Evolutionary conservation across 2,329 filamentous ascomycete species (phyloP).

Genomic region (Botrytis squamosa): DNA sequence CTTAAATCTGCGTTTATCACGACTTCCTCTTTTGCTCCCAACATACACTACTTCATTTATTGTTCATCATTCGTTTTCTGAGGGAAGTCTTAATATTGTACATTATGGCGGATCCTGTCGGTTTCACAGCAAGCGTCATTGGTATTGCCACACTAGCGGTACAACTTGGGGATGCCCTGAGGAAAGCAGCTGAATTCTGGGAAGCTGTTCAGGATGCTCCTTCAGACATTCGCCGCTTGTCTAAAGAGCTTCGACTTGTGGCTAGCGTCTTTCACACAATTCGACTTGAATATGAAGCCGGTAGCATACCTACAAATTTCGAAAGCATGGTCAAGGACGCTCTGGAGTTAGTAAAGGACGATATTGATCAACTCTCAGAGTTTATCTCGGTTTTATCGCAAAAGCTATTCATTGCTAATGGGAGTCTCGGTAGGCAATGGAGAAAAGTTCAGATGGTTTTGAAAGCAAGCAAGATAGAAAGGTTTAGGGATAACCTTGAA

Average conservation of each 20-base stretch:
- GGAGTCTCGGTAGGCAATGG: slow-evolving; percentile 18
- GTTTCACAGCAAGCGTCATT: slow-evolving; percentile 23
- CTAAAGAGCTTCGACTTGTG: slow-evolving; percentile 18
- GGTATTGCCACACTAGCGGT: slow-evolving; percentile 23
- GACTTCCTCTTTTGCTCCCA: not conserved
- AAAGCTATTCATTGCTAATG: not conserved
- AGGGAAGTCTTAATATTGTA: not conserved
- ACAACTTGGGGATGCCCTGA: slow-evolving; percentile 19
- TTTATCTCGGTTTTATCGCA: slow-evolving; percentile 10
- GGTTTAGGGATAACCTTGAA: slow-evolving; percentile 16
- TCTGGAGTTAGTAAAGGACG: slow-evolving; percentile 15
- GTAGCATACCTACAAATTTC: not conserved
- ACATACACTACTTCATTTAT: too few species aligned
- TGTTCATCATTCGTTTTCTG: not conserved
- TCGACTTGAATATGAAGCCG: not conserved
- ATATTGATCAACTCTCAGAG: slow-evolving; percentile 17
- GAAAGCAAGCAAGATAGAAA: slow-evolving; percentile 22
- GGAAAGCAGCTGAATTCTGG: slow-evolving; percentile 23
- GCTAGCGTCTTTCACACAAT: slow-evolving; percentile 19
- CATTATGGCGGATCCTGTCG: not conserved
- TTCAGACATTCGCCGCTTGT: slow-evolving; percentile 22
- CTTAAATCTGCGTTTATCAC: not conserved
- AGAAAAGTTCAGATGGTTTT: slow-evolving; percentile 15
- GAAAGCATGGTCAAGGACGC: slow-evolving; percentile 5
- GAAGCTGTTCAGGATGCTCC: slow-evolving; percentile 25